phyloP scores from a whole-genome alignment of 2,329 filamentous ascomycete species.

The Ceratocystis eucalypticola region DNA sequence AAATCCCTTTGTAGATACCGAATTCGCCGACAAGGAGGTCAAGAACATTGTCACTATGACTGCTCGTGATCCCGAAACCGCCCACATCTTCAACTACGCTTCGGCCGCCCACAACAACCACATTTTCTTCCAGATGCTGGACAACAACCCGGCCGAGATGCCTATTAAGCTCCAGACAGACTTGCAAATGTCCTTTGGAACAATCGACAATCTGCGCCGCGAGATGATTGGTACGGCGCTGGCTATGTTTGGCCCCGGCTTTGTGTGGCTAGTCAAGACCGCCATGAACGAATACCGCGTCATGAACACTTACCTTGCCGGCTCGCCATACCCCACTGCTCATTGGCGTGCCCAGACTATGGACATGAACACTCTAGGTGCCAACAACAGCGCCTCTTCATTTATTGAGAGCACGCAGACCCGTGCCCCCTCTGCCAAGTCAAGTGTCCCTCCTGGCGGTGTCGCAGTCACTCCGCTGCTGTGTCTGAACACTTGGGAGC shows the following conservation, averaged over 20 bases:
- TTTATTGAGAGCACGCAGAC: constrained; percentile 23
- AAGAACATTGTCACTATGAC: constrained; percentile 60
- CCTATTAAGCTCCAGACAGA: constrained; percentile 41
- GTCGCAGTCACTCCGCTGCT: constrained; percentile 61
- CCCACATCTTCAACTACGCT: constrained; percentile 85
- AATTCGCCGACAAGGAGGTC: constrained; percentile 45
- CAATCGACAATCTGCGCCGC: constrained; percentile 64
- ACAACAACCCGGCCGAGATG: constrained; percentile 36
- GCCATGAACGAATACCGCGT: constrained; percentile 45
- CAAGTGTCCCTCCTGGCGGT: constrained; percentile 41
- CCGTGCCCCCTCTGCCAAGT: constrained; percentile 20
- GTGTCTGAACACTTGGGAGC: constrained; percentile 94
- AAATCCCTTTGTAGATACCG: constrained; percentile 38
- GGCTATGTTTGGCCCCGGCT: constrained; percentile 92
- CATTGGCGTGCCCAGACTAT: constrained; percentile 59
- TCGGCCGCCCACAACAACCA: constrained; percentile 90
- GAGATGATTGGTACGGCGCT: constrained; percentile 70
- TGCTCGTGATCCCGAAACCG: constrained; percentile 64
- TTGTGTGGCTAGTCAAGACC: constrained; percentile 78
- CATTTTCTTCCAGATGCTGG: constrained; percentile 58
- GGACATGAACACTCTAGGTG: constrained; percentile 55
- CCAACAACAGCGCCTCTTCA: constrained; percentile 28
- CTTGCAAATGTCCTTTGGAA: constrained; percentile 63
- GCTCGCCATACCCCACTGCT: constrained; percentile 72
- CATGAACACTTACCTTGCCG: constrained; percentile 80